Conservation (phyloP, 257 asterid genomes). For the Penstemon eatonii region DNA sequence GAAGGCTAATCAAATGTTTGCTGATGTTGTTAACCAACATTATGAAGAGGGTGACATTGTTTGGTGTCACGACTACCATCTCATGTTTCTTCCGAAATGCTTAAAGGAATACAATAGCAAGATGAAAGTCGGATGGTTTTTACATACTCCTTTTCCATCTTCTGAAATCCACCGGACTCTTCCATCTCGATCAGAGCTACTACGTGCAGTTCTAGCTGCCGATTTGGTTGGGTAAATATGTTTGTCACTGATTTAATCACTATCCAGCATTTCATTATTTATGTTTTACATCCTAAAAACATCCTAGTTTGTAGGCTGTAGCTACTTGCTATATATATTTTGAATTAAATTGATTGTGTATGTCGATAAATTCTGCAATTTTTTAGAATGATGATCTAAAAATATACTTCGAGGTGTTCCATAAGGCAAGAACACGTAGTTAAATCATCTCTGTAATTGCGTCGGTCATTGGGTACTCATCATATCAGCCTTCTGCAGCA, state of each 20-base stretch:
- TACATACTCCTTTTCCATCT: slow-evolving; percentile 95
- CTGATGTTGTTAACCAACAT: slow-evolving; percentile 77
- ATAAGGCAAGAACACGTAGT: slow-evolving; percentile 13
- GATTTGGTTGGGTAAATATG: slow-evolving; percentile 83
- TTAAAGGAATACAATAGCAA: slow-evolving; percentile 67
- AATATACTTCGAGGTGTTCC: slow-evolving; percentile 5
- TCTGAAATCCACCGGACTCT: slow-evolving; percentile 92
- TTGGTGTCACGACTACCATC: slow-evolving; percentile 97
- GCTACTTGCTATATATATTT: no score
- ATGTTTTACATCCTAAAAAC: no score
- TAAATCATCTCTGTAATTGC: background rate
- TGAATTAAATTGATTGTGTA: background rate
- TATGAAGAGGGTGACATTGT: slow-evolving; percentile 90
- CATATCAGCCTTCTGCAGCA: slow-evolving; percentile 6
- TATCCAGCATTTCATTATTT: no score
- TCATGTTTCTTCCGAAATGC: slow-evolving; percentile 88
- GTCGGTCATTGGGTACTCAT: background rate
- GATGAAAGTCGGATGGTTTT: slow-evolving; percentile 97
- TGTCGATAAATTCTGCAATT: slow-evolving; percentile 13
- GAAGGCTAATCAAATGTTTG: slow-evolving; percentile 90
- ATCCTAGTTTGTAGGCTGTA: no score
- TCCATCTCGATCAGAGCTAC: slow-evolving; percentile 88
- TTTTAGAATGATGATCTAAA: background rate
- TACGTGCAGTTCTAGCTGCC: slow-evolving; percentile 81
- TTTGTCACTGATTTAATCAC: background rate